These are phyloP conservation scores for Malania oleifera DNA, from an alignment of 164 flowering plant species.

Conservation along the genomic window DNA sequence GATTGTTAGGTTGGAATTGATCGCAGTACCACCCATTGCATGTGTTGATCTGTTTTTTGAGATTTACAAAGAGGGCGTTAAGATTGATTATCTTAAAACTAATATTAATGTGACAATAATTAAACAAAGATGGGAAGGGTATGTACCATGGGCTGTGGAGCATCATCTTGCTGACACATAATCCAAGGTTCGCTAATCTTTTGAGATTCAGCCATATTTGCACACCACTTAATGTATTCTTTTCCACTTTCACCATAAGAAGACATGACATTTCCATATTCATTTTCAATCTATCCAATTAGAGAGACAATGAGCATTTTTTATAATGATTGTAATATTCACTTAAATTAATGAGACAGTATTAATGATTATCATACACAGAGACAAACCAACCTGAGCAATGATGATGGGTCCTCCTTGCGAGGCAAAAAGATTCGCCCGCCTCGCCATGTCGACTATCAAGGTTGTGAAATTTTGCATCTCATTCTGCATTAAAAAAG, in stretches of 20 bases:
- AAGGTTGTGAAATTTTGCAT: not conserved
- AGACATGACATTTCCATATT: conserved; percentile 30
- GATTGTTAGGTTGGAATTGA: conserved; percentile 19
- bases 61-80: no score
- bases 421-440: conserved; percentile 38
- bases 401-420: conserved; percentile 54
- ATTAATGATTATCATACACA: no score
- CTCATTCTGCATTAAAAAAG: not conserved
- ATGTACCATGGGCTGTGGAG: conserved; percentile 42
- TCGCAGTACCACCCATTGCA: conserved; percentile 40
- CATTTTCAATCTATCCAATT: conserved; percentile 39
- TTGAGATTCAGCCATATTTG: conserved; percentile 33
- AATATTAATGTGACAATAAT: no score
- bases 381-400: conserved; percentile 36
- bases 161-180: conserved; percentile 49
- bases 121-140: not conserved
- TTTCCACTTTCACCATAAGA: conserved; percentile 33
- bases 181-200: conserved; percentile 46
- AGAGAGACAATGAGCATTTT: not conserved
- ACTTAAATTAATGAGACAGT: no score
- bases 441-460: conserved; percentile 31
- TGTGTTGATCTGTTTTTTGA: conserved; percentile 25
- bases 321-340: not conserved
- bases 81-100: no score
- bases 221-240: conserved; percentile 38